These are phyloP conservation scores for Hymenoscyphus scutula DNA, from an alignment of 2,329 filamentous ascomycete species.

Conservation along the genomic window DNA sequence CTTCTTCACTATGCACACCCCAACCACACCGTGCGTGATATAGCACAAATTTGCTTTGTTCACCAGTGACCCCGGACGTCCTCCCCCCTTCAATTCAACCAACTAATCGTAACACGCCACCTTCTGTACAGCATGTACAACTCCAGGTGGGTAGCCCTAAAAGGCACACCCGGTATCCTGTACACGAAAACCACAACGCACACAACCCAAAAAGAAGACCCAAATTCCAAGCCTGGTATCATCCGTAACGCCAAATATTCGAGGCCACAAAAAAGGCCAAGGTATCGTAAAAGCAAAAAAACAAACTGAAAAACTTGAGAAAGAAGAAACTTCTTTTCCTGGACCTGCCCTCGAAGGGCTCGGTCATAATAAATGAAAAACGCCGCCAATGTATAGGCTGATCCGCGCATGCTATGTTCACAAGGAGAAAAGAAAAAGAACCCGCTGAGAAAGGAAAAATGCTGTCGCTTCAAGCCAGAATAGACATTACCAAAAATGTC, in stretches of 20 bases:
- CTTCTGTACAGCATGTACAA: constrained; percentile 12
- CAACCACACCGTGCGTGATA: not conserved
- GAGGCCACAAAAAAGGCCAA: constrained; percentile 15
- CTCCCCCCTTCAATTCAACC: not conserved
- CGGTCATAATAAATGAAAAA: constrained; percentile 19
- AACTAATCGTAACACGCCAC: constrained; percentile 10
- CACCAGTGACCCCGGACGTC: not conserved
- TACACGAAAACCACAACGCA: not conserved
- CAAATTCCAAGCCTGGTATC: constrained; percentile 31
- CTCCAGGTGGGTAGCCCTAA: constrained; percentile 6
- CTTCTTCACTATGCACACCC: not conserved
- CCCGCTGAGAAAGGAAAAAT: constrained; percentile 27
- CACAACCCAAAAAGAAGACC: constrained; percentile 7
- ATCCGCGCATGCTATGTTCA: constrained; percentile 25
- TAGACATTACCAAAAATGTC: constrained; percentile 27
- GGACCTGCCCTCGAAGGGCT: constrained; percentile 10
- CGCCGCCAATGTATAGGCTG: constrained; percentile 29
- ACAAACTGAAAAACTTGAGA: constrained; percentile 10
- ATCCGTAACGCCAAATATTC: constrained; percentile 30
- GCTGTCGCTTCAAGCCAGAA: constrained; percentile 18
- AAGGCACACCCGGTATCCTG: not conserved
- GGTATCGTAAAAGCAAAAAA: constrained; percentile 25
- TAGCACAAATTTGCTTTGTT: constrained; percentile 2
- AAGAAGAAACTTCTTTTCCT: constrained; percentile 23
- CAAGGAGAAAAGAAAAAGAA: constrained; percentile 19